Percentiles rank a stretch among this genome's conserved stretches.
Conservation (phyloP, 208 protist genomes). For the Crithidia mellificae region DNA sequence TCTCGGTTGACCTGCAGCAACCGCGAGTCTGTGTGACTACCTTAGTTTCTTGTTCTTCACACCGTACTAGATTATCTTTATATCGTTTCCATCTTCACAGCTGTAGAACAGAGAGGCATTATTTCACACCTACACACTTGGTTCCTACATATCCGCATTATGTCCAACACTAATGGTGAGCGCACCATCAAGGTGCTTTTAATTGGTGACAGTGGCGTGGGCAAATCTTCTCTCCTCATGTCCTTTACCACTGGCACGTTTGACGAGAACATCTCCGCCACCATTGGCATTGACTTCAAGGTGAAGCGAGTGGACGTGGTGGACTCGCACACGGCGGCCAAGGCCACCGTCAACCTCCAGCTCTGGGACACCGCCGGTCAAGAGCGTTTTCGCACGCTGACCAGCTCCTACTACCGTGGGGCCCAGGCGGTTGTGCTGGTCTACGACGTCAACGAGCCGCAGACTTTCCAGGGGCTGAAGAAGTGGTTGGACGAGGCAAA, state of each 20-base stretch:
- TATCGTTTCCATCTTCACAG: neutral
- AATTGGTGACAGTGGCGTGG: conserved; percentile 82
- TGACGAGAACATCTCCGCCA: conserved; percentile 59
- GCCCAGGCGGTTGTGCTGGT: conserved; percentile 86
- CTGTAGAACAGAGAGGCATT: too few relatives aligned
- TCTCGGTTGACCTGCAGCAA: too few relatives aligned
- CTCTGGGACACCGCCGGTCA: conserved; percentile 91
- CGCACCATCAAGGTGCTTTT: conserved; percentile 85
- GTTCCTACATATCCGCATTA: neutral
- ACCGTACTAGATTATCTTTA: too few relatives aligned
- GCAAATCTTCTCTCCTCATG: conserved; percentile 82
- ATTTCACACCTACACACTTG: neutral
- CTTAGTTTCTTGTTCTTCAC: too few relatives aligned
- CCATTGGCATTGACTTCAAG: conserved; percentile 92
- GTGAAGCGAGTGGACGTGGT: conserved; percentile 70
- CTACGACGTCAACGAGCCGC: conserved; percentile 83
- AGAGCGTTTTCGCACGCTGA: conserved; percentile 86
- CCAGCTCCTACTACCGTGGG: conserved; percentile 82
- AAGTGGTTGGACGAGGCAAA: conserved; percentile 81
- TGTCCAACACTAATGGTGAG: conserved; percentile 25
- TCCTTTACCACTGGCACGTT: conserved; percentile 78
- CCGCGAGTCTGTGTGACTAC: too few relatives aligned
- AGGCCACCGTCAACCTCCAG: conserved; percentile 82
- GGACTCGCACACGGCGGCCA: conserved; percentile 37
- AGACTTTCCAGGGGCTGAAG: conserved; percentile 71